Evolutionary conservation across 2,329 filamentous ascomycete genomes (phyloP), one percentile per base, ranked within the genome.

Genomic region (Cladosporium sp.): DNA sequence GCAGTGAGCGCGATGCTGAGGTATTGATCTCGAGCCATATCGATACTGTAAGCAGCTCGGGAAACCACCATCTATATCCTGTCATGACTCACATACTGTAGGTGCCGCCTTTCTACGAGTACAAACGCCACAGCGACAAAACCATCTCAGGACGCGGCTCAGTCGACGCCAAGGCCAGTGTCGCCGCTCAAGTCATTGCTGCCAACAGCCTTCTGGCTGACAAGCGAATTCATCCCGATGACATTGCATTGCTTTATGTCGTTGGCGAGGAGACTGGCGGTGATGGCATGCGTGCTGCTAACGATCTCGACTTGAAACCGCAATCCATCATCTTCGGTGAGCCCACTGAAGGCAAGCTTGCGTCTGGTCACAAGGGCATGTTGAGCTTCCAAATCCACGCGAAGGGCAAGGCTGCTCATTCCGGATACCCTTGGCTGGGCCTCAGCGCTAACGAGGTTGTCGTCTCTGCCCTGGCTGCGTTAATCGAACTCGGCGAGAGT

Each of bases 401-500:
- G 0, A 79, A 77, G 27, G 92, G 92, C 24, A 85, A 84, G 54
- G 88, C 85, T 0, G 89, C 88, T 1, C 93, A 99, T 71, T 91
- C 86, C 7, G 92, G 92, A 3, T 97, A 99, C 65, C 92, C 93
- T 0, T 91, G 88, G 84, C 76, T 96, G 6, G 92, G 91, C 3
- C 82, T 85, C 61, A 92, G 84, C 57, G 93, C 93, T 7, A 93
- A 90, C 61, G 88, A 89, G 55, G 77, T 90, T 47, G 75, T 97
- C 51, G 76, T 95, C 27, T 80, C 84, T n/a, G 88, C 85, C 0
- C 71, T 96, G 39, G 74, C 78, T 43, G 77, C 75, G 11, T 68
- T 95, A 20, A 73, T 89, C 51, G 75, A 83, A 19, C 71, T 89
- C 1, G 68, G 77, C 34, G 71, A 75, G 13, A 73, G 89, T 38